phyloP scores from a whole-genome alignment of 2,329 filamentous ascomycete genomes.

The Paradendryphiella salina region DNA sequence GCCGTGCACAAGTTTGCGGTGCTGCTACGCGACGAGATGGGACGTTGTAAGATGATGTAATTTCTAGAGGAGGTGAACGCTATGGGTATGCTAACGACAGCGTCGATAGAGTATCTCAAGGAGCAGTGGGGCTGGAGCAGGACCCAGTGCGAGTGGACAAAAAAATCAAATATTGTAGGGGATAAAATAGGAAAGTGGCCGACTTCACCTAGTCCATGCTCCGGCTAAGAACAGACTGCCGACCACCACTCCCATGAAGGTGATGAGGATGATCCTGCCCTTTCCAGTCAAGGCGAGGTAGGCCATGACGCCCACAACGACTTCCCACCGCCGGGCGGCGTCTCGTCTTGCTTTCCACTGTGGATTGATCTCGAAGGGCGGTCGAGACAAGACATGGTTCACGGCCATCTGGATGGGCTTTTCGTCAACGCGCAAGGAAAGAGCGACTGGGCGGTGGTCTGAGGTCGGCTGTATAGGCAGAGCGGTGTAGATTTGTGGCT shows the following conservation, averaged over 20 bases:
- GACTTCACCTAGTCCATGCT: constrained; percentile 22
- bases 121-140: constrained; percentile 17
- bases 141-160: not conserved
- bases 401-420: constrained; percentile 38
- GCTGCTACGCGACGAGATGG: constrained; percentile 9
- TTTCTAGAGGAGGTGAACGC: constrained; percentile 25
- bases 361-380: constrained; percentile 62
- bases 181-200: not conserved
- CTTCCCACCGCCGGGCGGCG: constrained; percentile 60
- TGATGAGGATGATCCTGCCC: constrained; percentile 49
- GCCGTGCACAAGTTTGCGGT: constrained; percentile 20
- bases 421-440: constrained; percentile 70
- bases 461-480: constrained; percentile 79
- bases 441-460: constrained; percentile 83
- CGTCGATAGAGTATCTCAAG: constrained; percentile 14
- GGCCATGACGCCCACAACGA: constrained; percentile 61
- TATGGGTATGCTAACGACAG: constrained; percentile 20
- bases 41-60: constrained; percentile 20
- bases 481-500: constrained; percentile 67
- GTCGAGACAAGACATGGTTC: constrained; percentile 48
- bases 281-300: constrained; percentile 57
- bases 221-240: constrained; percentile 34
- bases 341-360: constrained; percentile 60
- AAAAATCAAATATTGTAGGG: not conserved
- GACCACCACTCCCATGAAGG: constrained; percentile 31